Percentiles rank a stretch among this genome's conserved stretches.
phyloP scores from a whole-genome alignment of 129 eudicot genomes.

The Artemisia argyi region DNA sequence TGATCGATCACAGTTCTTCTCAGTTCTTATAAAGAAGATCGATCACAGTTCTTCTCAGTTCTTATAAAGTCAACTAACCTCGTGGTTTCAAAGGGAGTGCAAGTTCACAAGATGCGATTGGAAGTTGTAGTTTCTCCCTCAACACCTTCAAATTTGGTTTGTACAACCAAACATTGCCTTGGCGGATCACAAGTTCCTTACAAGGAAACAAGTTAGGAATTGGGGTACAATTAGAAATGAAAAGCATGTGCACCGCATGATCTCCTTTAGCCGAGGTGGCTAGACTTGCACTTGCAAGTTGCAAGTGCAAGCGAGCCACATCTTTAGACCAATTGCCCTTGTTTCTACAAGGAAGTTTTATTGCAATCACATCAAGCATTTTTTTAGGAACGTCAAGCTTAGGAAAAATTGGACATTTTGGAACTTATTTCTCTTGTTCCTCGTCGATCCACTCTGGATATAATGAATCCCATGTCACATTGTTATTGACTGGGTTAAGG shows the following conservation, averaged over 20 bases:
- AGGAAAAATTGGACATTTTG: slow-evolving; percentile 65
- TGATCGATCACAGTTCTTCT: background rate
- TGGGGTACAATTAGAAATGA: slow-evolving; percentile 63
- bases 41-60: background rate
- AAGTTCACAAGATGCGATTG: slow-evolving; percentile 86
- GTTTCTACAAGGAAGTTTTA: slow-evolving; percentile 72
- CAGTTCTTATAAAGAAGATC: background rate
- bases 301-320: slow-evolving; percentile 74
- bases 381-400: slow-evolving; percentile 39
- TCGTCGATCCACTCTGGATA: slow-evolving; percentile 94
- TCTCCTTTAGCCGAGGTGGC: slow-evolving; percentile 58
- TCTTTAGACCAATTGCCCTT: slow-evolving; percentile 64
- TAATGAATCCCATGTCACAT: slow-evolving; percentile 67
- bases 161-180: slow-evolving; percentile 68
- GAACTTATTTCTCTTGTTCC: slow-evolving; percentile 71
- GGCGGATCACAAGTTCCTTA: slow-evolving; percentile 62
- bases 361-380: slow-evolving; percentile 61
- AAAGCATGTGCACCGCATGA: slow-evolving; percentile 51
- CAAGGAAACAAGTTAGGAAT: slow-evolving; percentile 75
- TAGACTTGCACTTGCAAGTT: slow-evolving; percentile 68
- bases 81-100: slow-evolving; percentile 57
- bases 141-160: slow-evolving; percentile 52
- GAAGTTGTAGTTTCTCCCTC: slow-evolving; percentile 69
- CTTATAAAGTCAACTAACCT: slow-evolving; percentile 41
- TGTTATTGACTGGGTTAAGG: slow-evolving; percentile 38